Evolutionary conservation across 2,329 filamentous ascomycete species (phyloP), one percentile per base, ranked within the genome.

Genomic region (Pyrenophora tritici-repentis): DNA sequence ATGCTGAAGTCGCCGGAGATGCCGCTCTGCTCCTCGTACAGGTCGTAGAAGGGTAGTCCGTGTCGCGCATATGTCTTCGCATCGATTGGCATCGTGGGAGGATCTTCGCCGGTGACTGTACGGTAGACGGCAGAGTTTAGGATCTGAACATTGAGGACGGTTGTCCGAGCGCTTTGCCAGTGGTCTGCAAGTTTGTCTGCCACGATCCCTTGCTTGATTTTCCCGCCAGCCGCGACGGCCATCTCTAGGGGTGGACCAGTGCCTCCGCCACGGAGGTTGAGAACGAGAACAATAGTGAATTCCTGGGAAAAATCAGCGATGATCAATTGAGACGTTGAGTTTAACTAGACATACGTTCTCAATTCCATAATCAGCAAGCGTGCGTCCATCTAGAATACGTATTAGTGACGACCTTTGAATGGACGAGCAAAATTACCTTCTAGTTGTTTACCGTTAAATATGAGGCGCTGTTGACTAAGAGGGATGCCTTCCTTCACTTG

Each of bases 231-330:
- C 3, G 73, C 73, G 20, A 79, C 42, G 17, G 63, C 68, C 71
- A 78, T 76, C 26, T 50, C n/a, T 63, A 29, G 18, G 35, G 35
- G 9, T 32, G 31, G 18, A 16, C 1, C 10, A 13, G 9, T 6
- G 4, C 44, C 50, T 58, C 75, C 79, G 71, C 81, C 82, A 75
- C 81, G 81, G 14, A 90, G 86, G 73, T 86, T 85, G 62, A 89
- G 84, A 54, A 89, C 85, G 31, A 90, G 76, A 64, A 89, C 86
- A 3, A 90, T 82, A 12, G 85, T 89, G 1, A 81, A 84, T 73
- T 77, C 73, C 68, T 94, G 92, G 76, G 93, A 89, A 40, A 95
- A 94, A 78, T 94, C 93, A 83, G 94, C 94, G 20, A 72, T 14
- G 12, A 20, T 41, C 12, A 32, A 46, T 5, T n/a, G 20, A 14